Conservation (phyloP, 2,329 filamentous ascomycete genomes). For the Nemania sp. region DNA sequence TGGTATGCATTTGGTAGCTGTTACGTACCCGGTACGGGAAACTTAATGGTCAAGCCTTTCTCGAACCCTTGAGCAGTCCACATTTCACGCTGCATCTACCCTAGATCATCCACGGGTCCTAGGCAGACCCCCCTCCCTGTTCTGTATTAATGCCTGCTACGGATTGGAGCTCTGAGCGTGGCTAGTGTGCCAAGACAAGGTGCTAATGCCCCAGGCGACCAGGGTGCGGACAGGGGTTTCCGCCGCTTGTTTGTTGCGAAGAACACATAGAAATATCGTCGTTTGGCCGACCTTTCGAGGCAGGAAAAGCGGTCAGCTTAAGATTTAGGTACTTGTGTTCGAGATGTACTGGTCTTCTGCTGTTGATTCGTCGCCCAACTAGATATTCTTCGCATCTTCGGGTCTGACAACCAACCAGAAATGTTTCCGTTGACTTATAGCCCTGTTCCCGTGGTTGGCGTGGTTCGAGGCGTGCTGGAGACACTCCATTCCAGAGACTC, state of each 20-base stretch:
- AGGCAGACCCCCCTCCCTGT: conserved; percentile 17
- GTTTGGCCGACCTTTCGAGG: conserved; percentile 29
- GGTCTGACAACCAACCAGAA: conserved; percentile 28
- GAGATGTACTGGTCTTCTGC: conserved; percentile 16
- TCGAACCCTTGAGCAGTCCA: conserved; percentile 3
- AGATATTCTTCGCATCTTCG: conserved; percentile 25
- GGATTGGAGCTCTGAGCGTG: conserved; percentile 13
- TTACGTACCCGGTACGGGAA: conserved; percentile 12
- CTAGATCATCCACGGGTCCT: conserved; percentile 9
- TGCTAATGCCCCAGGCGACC: conserved; percentile 15
- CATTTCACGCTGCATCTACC: conserved; percentile 15
- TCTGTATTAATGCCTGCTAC: conserved; percentile 8
- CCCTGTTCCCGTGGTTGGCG: conserved; percentile 24
- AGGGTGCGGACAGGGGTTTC: conserved; percentile 11
- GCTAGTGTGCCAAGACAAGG: conserved; percentile 18
- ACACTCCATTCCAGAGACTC: conserved; percentile 26
- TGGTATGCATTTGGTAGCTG: conserved; percentile 14
- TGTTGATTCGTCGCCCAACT: conserved; percentile 28
- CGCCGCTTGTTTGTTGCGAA: conserved; percentile 19
- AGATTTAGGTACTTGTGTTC: conserved; percentile 24
- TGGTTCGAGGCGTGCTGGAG: conserved; percentile 26
- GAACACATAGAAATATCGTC: conserved; percentile 7
- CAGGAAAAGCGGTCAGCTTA: conserved; percentile 38
- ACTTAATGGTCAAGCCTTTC: background rate
- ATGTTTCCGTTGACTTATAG: conserved; percentile 14